Percentiles rank a stretch among this genome's conserved stretches.
Conservation (phyloP, 2,329 filamentous ascomycete genomes). For the Cephalotrichum gorgonifer region DNA sequence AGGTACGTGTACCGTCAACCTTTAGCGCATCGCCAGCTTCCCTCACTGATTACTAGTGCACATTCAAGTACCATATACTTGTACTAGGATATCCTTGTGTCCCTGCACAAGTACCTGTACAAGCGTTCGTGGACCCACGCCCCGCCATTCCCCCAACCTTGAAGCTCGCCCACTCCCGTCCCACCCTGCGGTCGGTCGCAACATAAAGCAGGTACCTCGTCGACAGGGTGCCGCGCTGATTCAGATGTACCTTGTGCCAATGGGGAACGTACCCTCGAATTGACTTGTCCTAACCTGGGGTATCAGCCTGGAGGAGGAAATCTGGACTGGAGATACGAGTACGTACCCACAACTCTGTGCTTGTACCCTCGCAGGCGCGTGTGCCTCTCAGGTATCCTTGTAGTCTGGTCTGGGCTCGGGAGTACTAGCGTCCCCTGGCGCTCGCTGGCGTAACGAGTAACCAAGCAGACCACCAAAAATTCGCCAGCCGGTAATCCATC, state of each 20-base stretch:
- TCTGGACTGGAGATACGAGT: no score
- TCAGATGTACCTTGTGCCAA: not conserved
- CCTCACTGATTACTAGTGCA: no score
- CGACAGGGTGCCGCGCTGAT: not conserved
- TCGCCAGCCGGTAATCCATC: constrained; percentile 5
- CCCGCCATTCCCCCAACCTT: not conserved
- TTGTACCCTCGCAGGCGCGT: no score
- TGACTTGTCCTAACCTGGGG: not conserved
- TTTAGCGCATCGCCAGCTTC: no score
- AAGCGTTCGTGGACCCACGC: not conserved
- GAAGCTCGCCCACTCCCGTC: not conserved
- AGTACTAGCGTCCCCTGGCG: constrained; percentile 1
- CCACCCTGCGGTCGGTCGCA: not conserved
- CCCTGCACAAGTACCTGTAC: not conserved
- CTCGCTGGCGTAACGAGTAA: not conserved
- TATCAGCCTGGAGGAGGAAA: no score
- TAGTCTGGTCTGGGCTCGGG: constrained; percentile 1
- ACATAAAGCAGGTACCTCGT: not conserved
- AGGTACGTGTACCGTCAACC: no score
- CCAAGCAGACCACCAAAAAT: constrained; percentile 5
- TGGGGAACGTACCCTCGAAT: not conserved
- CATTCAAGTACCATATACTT: no score
- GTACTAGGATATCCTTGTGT: not conserved
- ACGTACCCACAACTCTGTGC: no score
- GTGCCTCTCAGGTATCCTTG: no score